phyloP scores from a whole-genome alignment of 352 stramenopile genomes.

The Elongisporangium senticosum region DNA sequence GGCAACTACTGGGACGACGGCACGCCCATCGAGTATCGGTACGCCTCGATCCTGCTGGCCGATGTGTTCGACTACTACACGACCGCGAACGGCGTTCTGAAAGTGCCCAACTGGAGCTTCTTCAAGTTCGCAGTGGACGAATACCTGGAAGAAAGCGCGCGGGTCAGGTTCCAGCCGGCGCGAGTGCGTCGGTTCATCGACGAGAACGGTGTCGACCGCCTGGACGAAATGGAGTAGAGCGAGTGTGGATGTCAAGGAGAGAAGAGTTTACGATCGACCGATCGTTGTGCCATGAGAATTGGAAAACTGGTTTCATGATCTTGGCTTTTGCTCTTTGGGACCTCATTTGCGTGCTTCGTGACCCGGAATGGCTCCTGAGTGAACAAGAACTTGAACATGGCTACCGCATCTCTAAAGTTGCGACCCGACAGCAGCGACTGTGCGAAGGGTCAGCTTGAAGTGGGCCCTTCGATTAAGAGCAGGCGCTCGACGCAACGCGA shows the following conservation, averaged over 20 bases:
- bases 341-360: no score
- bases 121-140: conserved; percentile 17
- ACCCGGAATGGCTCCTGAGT: no score
- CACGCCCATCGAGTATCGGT: conserved; percentile 2
- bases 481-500: no score
- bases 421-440: no score
- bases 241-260: not conserved
- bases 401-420: no score
- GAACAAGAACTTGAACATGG: no score
- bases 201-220: conserved; percentile 10
- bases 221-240: conserved; percentile 9
- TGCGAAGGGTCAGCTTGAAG: no score
- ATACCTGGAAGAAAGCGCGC: conserved; percentile 11
- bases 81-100: conserved; percentile 6
- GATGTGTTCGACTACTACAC: conserved; percentile 22
- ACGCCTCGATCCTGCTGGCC: conserved; percentile 10
- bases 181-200: conserved; percentile 16
- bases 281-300: not conserved
- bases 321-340: no score
- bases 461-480: no score
- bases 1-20: not conserved
- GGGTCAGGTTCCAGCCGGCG: conserved; percentile 12
- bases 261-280: no score
- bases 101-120: conserved; percentile 10
- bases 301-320: not conserved